Percentiles rank a stretch among this genome's conserved stretches.
phyloP scores from a whole-genome alignment of 129 eudicot species.

The Helianthus tuberosus region DNA sequence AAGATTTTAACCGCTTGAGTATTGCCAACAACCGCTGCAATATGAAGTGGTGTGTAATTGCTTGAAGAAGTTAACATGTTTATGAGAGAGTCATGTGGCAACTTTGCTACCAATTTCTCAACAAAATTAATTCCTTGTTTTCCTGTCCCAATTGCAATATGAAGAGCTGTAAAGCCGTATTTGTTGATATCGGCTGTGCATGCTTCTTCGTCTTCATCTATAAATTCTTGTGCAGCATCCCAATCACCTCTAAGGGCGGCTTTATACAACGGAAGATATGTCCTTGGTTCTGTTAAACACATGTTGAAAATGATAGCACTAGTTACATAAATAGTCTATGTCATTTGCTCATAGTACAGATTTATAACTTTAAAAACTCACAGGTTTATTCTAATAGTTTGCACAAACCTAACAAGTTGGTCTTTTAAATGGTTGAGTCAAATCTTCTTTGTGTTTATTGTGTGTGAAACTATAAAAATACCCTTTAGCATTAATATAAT shows the following conservation, averaged over 20 bases:
- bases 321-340: neutral
- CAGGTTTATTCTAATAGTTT: too few relatives aligned
- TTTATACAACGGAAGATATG: constrained; percentile 38
- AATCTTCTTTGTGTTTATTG: too few relatives aligned
- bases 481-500: too few relatives aligned
- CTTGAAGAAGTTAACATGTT: constrained; percentile 32
- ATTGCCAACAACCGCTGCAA: constrained; percentile 46
- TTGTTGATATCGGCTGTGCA: constrained; percentile 36
- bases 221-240: constrained; percentile 34
- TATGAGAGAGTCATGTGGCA: constrained; percentile 26
- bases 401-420: too few relatives aligned
- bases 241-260: constrained; percentile 53
- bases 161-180: constrained; percentile 35
- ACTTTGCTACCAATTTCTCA: constrained; percentile 32
- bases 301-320: neutral
- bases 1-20: constrained; percentile 35
- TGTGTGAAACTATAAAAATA: too few relatives aligned
- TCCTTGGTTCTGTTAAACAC: constrained; percentile 30
- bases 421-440: too few relatives aligned
- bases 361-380: too few relatives aligned
- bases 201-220: constrained; percentile 31
- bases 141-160: constrained; percentile 42
- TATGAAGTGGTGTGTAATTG: constrained; percentile 41
- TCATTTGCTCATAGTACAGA: too few relatives aligned
- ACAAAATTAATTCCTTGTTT: constrained; percentile 43